These are phyloP conservation scores for Scheffersomyces quercinus DNA, from an alignment of 1,139 yeast species.

Conservation along the genomic window DNA sequence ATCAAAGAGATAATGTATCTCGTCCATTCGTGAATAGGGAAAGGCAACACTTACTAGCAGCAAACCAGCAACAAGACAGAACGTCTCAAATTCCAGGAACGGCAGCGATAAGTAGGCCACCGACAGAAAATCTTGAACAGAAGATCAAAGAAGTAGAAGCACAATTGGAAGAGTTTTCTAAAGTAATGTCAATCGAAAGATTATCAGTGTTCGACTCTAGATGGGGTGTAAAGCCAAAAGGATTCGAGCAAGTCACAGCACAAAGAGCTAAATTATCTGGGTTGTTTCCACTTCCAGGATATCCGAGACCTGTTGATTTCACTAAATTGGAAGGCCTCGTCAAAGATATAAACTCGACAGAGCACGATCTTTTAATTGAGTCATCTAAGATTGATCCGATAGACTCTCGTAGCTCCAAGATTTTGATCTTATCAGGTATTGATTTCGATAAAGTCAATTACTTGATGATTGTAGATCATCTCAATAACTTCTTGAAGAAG, in stretches of 20 bases:
- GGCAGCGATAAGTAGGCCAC: not conserved
- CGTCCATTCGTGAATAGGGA: too few species aligned
- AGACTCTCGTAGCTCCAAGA: slow-evolving; percentile 51
- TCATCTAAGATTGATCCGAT: slow-evolving; percentile 50
- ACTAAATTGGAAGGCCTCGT: slow-evolving; percentile 53
- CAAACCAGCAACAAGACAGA: not conserved
- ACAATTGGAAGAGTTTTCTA: slow-evolving; percentile 20
- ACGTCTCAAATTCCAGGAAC: not conserved
- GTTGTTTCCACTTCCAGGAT: slow-evolving; percentile 75
- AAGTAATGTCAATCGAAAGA: slow-evolving; percentile 26
- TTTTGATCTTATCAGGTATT: slow-evolving; percentile 49
- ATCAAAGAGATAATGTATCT: not conserved
- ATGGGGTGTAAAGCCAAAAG: slow-evolving; percentile 79
- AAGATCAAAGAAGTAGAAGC: not conserved
- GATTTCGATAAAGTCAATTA: slow-evolving; percentile 43
- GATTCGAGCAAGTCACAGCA: slow-evolving; percentile 75
- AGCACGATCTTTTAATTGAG: slow-evolving; percentile 39
- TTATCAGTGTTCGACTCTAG: slow-evolving; percentile 48
- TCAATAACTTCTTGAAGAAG: slow-evolving; percentile 41
- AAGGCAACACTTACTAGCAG: too few species aligned
- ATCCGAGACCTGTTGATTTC: slow-evolving; percentile 57
- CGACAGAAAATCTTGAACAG: not conserved
- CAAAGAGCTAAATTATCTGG: slow-evolving; percentile 84
- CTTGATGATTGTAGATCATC: slow-evolving; percentile 41
- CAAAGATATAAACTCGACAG: slow-evolving; percentile 39